Base-by-base conservation (phyloP, 169 alveolate genomes). In the Cryptosporidium canis region DNA sequence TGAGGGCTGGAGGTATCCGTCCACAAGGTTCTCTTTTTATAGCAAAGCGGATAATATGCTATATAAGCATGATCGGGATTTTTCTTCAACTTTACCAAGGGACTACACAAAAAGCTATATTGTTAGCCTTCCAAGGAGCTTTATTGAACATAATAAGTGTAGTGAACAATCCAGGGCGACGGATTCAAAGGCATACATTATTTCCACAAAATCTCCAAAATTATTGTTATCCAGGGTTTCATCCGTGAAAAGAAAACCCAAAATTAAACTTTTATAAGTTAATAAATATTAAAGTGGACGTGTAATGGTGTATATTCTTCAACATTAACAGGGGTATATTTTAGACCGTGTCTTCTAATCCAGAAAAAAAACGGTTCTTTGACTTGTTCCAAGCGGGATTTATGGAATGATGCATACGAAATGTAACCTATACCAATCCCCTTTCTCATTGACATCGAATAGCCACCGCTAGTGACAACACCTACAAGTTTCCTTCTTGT, bases 401-500 rank as follows among this genome's bases (percentile, higher is more conserved):
- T 35, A 18, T 39, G 33, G 31, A 56, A 61, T 21, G 87, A 77
- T 27, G 16, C 24, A 24, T 43, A 41, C 43, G 87, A 77, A 77
- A 77, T 77, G 37, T 55, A 77, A 7, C 87, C 87, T 29, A 77
- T 58, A 8, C 87, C 87, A 29, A 77, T 55, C 29, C 87, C 87
- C 21, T 24, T 58, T 37, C 87, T 39, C 27, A 35, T 6, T 29
- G 11, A 4, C 87, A 77, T 77, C 8, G 87, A 77, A 29, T 56
- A 77, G 2, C 87, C 87, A 21, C 87, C 87, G 27, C 72, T 77
- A 0, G 71, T 51, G 12, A 77, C 87, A 56, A 77, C 70, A 14
- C 87, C 87, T 4, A 77, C 87, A 39, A 77, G 71, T 58, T 41
- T 55, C 27, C 87, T 77, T 67, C 48, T 7, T 31, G 45, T 31